phyloP scores from a whole-genome alignment of 2,329 filamentous ascomycete species.

The Furcasterigmium furcatum region DNA sequence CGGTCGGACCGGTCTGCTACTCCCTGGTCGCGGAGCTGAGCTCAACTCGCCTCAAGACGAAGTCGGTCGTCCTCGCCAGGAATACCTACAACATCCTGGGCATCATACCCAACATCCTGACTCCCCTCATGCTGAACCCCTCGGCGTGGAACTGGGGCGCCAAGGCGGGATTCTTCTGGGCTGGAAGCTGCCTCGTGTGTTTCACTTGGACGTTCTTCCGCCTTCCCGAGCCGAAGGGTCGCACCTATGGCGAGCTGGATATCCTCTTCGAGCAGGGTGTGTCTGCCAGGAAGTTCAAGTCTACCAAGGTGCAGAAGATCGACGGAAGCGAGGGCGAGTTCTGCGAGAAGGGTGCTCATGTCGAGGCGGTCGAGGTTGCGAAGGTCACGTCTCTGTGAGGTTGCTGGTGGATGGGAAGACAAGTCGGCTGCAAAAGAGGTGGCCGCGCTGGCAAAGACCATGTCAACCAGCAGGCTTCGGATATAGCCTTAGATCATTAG shows the following conservation, averaged over 20 bases:
- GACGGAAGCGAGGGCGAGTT: not conserved
- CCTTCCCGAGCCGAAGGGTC: slow-evolving; percentile 50
- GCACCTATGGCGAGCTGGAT: slow-evolving; percentile 54
- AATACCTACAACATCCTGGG: slow-evolving; percentile 44
- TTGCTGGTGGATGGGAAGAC: too few relatives aligned
- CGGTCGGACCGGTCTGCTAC: slow-evolving; percentile 42
- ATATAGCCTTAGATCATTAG: too few relatives aligned
- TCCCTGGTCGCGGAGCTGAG: slow-evolving; percentile 40
- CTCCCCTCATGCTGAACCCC: slow-evolving; percentile 44
- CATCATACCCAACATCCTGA: slow-evolving; percentile 42
- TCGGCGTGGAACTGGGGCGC: slow-evolving; percentile 44
- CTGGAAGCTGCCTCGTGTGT: slow-evolving; percentile 38
- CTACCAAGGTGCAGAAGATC: slow-evolving; percentile 17
- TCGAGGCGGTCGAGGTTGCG: not conserved
- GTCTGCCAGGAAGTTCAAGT: slow-evolving; percentile 36
- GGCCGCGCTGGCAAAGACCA: too few relatives aligned
- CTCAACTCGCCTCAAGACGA: slow-evolving; percentile 38
- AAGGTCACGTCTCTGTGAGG: not conserved
- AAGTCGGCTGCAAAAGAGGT: too few relatives aligned
- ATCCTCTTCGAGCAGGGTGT: slow-evolving; percentile 46
- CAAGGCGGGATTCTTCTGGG: slow-evolving; percentile 44
- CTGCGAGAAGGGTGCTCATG: not conserved
- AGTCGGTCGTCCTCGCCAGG: slow-evolving; percentile 41
- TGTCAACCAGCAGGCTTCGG: too few relatives aligned
- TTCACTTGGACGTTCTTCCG: slow-evolving; percentile 48